Evolutionary conservation across 805 yeast genomes (phyloP), one percentile per base, ranked within the genome.

Genomic region (Yamadazyma akitaensis): DNA sequence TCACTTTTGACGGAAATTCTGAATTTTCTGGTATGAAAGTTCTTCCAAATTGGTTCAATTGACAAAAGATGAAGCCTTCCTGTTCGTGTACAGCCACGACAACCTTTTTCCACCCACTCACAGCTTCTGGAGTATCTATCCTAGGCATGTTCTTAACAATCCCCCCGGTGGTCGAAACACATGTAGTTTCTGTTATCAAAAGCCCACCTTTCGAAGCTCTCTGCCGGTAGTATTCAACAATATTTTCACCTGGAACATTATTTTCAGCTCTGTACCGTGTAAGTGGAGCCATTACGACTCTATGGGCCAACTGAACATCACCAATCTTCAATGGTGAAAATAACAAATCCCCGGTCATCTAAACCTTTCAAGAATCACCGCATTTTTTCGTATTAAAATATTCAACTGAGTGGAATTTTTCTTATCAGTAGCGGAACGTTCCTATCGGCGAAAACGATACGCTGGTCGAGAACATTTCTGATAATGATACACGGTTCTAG

Each of bases 21-120:
- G 67, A 56, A 18, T 65, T 61, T 4, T 21, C 24, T 14, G 66
- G 60, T 26, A 51, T 57, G 16, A 62, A 68, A 39, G 63, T 68
- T 44, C 80, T 62, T 24, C 84, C 84, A 21, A 79, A 57, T 12
- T 64, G 68, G 83, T 84, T 80, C 24, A 82, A 51, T 63, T 82
- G 87, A 28, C 73, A 57, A 40, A 76, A 63, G 2, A 72, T 58
- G 40, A 60, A 68, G 0, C 82, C 71, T 21, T 59, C 57, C 50
- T 75, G 67, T 2, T 53, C 64, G 55, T 79, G 85, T 17, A 78
- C 72, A 9, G 64, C 69, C 21, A 74, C 74, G 24, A 61, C 61
- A 30, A 79, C 67, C 49, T 67, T 63, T 50, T 67, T 70, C 83
- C 85, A 81, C 3, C 70, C 73, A 14, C 53, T 56, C n/a, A 69